Evolutionary conservation across 345 rosid genomes (phyloP), one percentile per base, ranked within the genome.

Genomic region (Pistacia vera): DNA sequence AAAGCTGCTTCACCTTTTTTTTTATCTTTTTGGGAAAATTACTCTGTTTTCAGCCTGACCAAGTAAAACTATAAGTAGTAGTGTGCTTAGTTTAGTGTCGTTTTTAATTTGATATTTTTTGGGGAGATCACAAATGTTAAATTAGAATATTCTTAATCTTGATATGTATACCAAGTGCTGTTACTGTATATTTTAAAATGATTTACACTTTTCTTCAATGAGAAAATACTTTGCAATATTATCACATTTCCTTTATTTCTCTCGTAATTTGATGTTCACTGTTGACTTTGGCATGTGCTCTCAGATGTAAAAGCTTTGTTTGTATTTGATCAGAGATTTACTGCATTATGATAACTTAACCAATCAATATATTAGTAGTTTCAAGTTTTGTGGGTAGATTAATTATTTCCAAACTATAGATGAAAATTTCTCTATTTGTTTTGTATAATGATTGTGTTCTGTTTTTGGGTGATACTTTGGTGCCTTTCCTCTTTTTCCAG

Each of bases 401-500:
- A 60, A 63, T 36, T 65, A 71, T 41, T 30, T 8, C 12, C 59
- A 51, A 18, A 49, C 4, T 28, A 28, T 13, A 36, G 30, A n/a
- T 51, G 41, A 18, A 25, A 9, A 33, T 66, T 52, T 41, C 46
- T 17, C 11, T 1, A 38, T 56, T 4, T 72, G 4, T 25, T 41
- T 13, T 72, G 18, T 63, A 51, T 61, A 63, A 73, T 63, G 60
- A 35, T 52, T 33, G 5, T 63, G 28, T 70, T 64, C 68, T 61
- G 14, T 44, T 55, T 33, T 18, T 75, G 54, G 52, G 41, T 81
- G 57, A 59, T 73, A 68, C 17, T 20, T 14, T 18, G 61, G 30
- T 69, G 71, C 49, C 75, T 71, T 78, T 52, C 48, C 63, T 55
- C 71, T 46, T 63, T 52, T 61, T 63, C 36, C 66, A 95, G 98